phyloP scores from a whole-genome alignment of 805 yeast species.

The Metschnikowia proteae region DNA sequence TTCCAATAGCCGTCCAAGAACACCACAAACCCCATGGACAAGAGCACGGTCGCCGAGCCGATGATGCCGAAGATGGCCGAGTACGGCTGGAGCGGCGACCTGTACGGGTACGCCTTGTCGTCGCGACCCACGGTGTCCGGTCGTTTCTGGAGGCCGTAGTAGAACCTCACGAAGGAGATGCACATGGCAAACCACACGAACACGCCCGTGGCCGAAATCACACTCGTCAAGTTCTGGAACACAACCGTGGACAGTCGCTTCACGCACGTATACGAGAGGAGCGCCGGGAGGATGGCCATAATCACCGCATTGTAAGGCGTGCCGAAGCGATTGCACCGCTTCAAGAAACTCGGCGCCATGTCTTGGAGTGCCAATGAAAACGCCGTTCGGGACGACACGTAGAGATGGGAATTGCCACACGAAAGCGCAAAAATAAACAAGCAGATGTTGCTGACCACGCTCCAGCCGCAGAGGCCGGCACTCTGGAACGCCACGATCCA shows the following conservation, averaged over 20 bases:
- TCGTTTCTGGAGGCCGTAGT: slow-evolving; percentile 54
- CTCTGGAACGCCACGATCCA: slow-evolving; percentile 44
- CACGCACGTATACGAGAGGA: slow-evolving; percentile 58
- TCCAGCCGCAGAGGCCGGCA: slow-evolving; percentile 33
- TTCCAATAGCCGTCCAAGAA: slow-evolving; percentile 58
- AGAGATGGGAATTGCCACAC: slow-evolving; percentile 44
- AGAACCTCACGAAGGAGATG: slow-evolving; percentile 59
- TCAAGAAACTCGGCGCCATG: slow-evolving; percentile 59
- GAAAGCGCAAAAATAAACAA: slow-evolving; percentile 45
- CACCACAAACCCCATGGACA: slow-evolving; percentile 60
- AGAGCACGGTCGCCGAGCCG: slow-evolving; percentile 48
- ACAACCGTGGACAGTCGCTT: slow-evolving; percentile 55
- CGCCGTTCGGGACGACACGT: slow-evolving; percentile 41
- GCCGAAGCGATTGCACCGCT: slow-evolving; percentile 58
- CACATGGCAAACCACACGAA: slow-evolving; percentile 79
- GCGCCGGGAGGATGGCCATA: slow-evolving; percentile 57
- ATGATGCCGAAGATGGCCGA: slow-evolving; percentile 59
- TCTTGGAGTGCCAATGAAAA: slow-evolving; percentile 45
- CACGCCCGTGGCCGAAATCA: slow-evolving; percentile 71
- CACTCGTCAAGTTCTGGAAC: slow-evolving; percentile 62
- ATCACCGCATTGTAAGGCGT: slow-evolving; percentile 72
- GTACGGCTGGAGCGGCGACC: slow-evolving; percentile 68
- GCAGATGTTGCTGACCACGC: slow-evolving; percentile 41
- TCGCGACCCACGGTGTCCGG: slow-evolving; percentile 64
- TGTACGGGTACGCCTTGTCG: slow-evolving; percentile 63